phyloP scores from a whole-genome alignment of 2,329 filamentous ascomycete species.

The Xylariaceae sp. region DNA sequence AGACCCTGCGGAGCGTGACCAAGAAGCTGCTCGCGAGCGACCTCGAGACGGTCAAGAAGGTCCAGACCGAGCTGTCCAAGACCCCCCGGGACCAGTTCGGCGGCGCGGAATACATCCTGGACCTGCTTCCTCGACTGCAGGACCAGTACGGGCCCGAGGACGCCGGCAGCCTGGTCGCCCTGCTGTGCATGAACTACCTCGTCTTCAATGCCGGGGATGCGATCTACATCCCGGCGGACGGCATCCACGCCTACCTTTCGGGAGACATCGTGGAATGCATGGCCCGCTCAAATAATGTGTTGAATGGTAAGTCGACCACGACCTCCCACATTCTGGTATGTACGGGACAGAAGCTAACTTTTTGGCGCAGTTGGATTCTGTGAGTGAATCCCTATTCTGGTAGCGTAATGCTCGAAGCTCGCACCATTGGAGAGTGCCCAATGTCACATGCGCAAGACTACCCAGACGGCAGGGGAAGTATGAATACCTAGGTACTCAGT shows the following conservation, averaged over 20 bases:
- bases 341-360: too few species aligned
- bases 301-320: slow-evolving; percentile 42
- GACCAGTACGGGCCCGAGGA: slow-evolving; percentile 57
- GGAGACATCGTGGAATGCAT: slow-evolving; percentile 75
- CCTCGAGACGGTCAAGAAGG: slow-evolving; percentile 41
- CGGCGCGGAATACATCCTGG: slow-evolving; percentile 49
- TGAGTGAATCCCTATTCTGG: too few species aligned
- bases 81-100: slow-evolving; percentile 41
- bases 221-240: slow-evolving; percentile 65
- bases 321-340: too few species aligned
- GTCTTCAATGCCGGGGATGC: slow-evolving; percentile 57
- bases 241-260: slow-evolving; percentile 64
- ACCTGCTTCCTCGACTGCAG: slow-evolving; percentile 57
- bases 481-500: background rate
- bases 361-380: too few species aligned
- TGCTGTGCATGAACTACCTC: slow-evolving; percentile 69
- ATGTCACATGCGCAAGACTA: too few species aligned
- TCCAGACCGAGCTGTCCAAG: slow-evolving; percentile 43
- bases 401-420: too few species aligned
- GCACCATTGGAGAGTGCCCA: too few species aligned
- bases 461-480: background rate
- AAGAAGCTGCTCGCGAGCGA: slow-evolving; percentile 47
- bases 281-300: slow-evolving; percentile 67
- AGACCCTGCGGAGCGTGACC: slow-evolving; percentile 49
- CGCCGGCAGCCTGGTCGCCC: slow-evolving; percentile 60